These are phyloP conservation scores for Fusarium domesticum DNA, from an alignment of 2,329 filamentous ascomycete genomes.

Conservation along the genomic window DNA sequence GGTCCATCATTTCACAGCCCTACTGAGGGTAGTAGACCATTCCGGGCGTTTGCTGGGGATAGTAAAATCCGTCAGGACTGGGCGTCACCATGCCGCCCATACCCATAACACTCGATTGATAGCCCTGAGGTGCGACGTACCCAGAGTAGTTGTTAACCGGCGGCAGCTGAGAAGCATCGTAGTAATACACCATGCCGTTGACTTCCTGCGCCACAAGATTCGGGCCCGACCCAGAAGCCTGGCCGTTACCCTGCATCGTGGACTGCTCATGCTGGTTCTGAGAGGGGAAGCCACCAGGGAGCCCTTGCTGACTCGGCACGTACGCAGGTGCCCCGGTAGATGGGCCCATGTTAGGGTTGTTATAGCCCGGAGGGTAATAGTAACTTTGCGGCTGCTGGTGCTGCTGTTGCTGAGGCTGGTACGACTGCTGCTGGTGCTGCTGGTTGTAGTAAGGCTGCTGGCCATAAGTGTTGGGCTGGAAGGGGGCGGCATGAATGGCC, in stretches of 20 bases:
- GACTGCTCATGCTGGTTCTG: constrained; percentile 40
- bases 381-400: constrained; percentile 56
- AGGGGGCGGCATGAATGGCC: constrained; percentile 84
- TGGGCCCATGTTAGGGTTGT: constrained; percentile 51
- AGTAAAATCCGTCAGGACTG: constrained; percentile 68
- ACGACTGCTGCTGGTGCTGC: constrained; percentile 36
- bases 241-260: constrained; percentile 32
- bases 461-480: constrained; percentile 71
- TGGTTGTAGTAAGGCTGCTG: constrained; percentile 57
- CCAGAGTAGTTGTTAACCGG: constrained; percentile 48
- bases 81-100: constrained; percentile 80
- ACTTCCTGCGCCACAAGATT: constrained; percentile 76
- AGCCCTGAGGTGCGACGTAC: constrained; percentile 51
- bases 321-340: constrained; percentile 52
- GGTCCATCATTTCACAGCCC: constrained; percentile 28
- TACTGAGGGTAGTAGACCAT: constrained; percentile 63
- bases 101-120: constrained; percentile 57
- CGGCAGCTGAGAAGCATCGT: constrained; percentile 72
- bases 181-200: constrained; percentile 96
- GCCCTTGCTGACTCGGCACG: constrained; percentile 51
- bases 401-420: constrained; percentile 45
- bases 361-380: constrained; percentile 62
- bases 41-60: constrained; percentile 53
- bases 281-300: constrained; percentile 42
- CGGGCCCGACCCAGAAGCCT: constrained; percentile 29